Percentiles rank a stretch among this genome's conserved stretches.
Conservation (phyloP, 306 rosid species). For the Gynostemma pentaphyllum region DNA sequence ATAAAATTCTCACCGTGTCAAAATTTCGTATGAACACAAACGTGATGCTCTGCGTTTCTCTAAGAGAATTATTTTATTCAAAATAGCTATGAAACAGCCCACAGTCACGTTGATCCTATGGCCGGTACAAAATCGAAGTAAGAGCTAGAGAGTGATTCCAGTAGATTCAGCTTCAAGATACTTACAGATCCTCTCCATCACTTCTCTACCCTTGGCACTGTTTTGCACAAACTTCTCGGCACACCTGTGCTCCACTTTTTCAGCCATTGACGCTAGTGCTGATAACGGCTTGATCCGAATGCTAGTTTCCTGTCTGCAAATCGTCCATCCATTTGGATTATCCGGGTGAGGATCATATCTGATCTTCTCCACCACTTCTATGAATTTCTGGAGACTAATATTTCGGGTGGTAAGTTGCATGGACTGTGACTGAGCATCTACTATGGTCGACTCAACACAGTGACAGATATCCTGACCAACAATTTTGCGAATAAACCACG, state of each 20-base stretch:
- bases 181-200: conserved; percentile 87
- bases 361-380: conserved; percentile 18
- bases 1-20: not conserved
- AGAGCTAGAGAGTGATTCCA: conserved; percentile 33
- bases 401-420: conserved; percentile 17
- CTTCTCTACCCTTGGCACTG: conserved; percentile 81
- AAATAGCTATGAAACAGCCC: conserved; percentile 18
- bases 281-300: conserved; percentile 74
- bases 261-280: conserved; percentile 75
- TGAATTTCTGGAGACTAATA: conserved; percentile 13
- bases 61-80: not conserved
- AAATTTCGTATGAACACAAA: not conserved
- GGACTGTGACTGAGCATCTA: conserved; percentile 10
- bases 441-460: conserved; percentile 23
- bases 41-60: not conserved
- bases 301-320: conserved; percentile 70
- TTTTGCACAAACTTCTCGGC: conserved; percentile 79
- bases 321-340: conserved; percentile 39
- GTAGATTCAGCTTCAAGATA: conserved; percentile 78
- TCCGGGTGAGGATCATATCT: conserved; percentile 18
- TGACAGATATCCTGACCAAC: conserved; percentile 83
- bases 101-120: not conserved
- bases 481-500: conserved; percentile 64
- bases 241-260: conserved; percentile 76
- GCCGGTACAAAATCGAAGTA: not conserved